A percentile compares a stretch with the other conserved stretches of the same genome.
phyloP scores from a whole-genome alignment of 2,329 filamentous ascomycete genomes.

The Calonectria crousiana region DNA sequence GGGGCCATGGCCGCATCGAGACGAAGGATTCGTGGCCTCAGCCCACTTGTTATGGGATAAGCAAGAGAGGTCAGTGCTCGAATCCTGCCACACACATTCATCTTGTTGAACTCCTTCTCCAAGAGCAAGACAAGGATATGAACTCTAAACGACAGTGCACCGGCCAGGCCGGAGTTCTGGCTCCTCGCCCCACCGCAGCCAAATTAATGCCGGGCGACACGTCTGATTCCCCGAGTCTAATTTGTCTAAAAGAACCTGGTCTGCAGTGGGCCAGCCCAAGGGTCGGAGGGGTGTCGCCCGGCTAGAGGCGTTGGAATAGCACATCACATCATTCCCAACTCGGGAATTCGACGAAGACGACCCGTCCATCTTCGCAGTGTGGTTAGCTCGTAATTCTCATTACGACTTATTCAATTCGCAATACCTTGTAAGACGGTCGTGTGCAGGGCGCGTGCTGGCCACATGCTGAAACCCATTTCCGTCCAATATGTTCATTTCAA shows the following conservation, averaged over 20 bases:
- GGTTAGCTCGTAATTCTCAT: constrained; percentile 19
- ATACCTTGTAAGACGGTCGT: constrained; percentile 8
- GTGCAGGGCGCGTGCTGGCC: neutral
- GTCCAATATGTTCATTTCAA: constrained; percentile 7
- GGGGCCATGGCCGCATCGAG: neutral
- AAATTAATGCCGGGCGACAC: neutral
- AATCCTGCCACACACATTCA: neutral
- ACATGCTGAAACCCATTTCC: constrained; percentile 5
- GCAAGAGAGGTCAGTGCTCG: neutral
- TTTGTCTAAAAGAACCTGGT: neutral
- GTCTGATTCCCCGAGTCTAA: neutral
- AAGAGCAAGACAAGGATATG: neutral
- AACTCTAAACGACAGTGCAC: neutral
- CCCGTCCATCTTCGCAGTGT: neutral
- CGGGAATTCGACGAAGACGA: neutral
- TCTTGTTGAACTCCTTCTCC: neutral
- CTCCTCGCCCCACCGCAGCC: neutral
- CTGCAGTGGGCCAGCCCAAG: neutral
- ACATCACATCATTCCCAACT: constrained; percentile 12
- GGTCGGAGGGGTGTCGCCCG: neutral
- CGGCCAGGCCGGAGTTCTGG: neutral
- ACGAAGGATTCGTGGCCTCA: neutral
- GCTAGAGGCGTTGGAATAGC: constrained; percentile 1
- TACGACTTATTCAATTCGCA: constrained; percentile 20
- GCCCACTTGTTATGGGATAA: neutral